phyloP scores from a whole-genome alignment of 768 basidiomycete species.

The Tephrocybe sp. region DNA sequence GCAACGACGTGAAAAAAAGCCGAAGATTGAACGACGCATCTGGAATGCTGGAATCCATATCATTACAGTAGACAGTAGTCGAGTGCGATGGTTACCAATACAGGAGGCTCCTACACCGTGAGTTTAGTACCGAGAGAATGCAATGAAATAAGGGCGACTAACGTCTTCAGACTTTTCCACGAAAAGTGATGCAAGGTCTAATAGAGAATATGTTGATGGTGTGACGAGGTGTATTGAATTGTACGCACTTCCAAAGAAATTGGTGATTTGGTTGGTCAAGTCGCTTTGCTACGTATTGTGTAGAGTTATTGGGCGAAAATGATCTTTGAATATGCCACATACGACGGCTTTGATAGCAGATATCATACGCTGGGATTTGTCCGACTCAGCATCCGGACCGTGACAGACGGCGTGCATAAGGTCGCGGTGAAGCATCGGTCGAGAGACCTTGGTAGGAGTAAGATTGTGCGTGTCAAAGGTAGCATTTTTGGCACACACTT shows the following conservation, averaged over 20 bases:
- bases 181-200: conserved; percentile 58
- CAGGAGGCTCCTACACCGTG: conserved; percentile 26
- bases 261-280: conserved; percentile 55
- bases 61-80: neutral
- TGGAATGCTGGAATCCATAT: conserved; percentile 21
- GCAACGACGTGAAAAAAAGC: conserved; percentile 78
- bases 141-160: conserved; percentile 6
- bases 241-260: conserved; percentile 53
- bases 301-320: neutral
- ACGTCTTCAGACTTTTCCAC: conserved; percentile 58
- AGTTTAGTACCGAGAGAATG: conserved; percentile 1
- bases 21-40: conserved; percentile 77
- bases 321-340: neutral
- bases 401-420: conserved; percentile 42
- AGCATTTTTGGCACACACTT: conserved; percentile 37
- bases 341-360: conserved; percentile 41
- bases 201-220: neutral
- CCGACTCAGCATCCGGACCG: conserved; percentile 43
- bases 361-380: conserved; percentile 43
- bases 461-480: neutral
- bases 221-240: conserved; percentile 10
- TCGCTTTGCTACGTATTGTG: conserved; percentile 39
- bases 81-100: conserved; percentile 27
- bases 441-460: conserved; percentile 48
- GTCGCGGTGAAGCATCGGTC: conserved; percentile 55